Conservation (phyloP, 1,284 basidiomycete genomes). For the Apiotrichum sp. region DNA sequence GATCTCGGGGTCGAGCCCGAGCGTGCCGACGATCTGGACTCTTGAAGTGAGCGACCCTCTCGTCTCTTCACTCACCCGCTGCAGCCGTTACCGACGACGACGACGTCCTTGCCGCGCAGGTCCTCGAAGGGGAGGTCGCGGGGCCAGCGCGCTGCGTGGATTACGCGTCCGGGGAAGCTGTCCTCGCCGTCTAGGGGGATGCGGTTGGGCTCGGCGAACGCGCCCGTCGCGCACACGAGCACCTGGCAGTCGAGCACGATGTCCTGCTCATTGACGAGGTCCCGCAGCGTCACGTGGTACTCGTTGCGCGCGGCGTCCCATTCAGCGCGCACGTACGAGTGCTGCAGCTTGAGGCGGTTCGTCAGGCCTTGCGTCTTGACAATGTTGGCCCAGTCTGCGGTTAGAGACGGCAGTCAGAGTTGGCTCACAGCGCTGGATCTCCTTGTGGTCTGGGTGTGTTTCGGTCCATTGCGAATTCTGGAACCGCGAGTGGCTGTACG, state of each 20-base stretch:
- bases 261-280: slow-evolving; percentile 11
- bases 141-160: slow-evolving; percentile 29
- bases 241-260: slow-evolving; percentile 10
- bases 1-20: slow-evolving; percentile 17
- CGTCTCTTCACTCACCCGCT: slow-evolving; percentile 6
- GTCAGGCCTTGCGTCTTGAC: slow-evolving; percentile 13
- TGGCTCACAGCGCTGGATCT: slow-evolving; percentile 13
- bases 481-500: slow-evolving; percentile 15
- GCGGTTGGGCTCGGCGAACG: slow-evolving; percentile 12
- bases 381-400: slow-evolving; percentile 16
- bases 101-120: slow-evolving; percentile 17
- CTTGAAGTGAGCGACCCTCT: not conserved
- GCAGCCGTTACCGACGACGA: slow-evolving; percentile 20
- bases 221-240: slow-evolving; percentile 14
- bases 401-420: too few species aligned
- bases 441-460: slow-evolving; percentile 13
- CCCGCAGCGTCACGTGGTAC: slow-evolving; percentile 15
- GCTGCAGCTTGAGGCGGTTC: slow-evolving; percentile 14
- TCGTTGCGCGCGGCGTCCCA: slow-evolving; percentile 10
- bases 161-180: slow-evolving; percentile 20
- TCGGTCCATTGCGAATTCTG: slow-evolving; percentile 15
- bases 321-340: slow-evolving; percentile 13
- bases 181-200: slow-evolving; percentile 17
- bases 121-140: slow-evolving; percentile 14
- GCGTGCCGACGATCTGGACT: slow-evolving; percentile 16